These are phyloP conservation scores for Aristolochia californica DNA, from an alignment of 164 flowering plant genomes.

Conservation along the genomic window DNA sequence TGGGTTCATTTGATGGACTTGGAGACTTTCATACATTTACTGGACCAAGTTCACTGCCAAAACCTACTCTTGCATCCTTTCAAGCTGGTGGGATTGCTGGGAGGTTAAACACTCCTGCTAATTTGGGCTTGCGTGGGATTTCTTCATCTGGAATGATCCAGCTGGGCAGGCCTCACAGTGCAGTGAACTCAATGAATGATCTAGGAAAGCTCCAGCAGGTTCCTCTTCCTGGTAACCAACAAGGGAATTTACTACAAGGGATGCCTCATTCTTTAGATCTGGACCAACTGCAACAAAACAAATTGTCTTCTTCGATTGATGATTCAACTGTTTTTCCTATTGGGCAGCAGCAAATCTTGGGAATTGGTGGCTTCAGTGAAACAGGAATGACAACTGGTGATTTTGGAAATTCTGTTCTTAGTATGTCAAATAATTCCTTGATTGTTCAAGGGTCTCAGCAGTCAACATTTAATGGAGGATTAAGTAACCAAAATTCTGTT, in stretches of 20 bases:
- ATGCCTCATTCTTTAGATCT: constrained; percentile 44
- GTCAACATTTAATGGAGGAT: constrained; percentile 14
- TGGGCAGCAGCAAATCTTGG: constrained; percentile 8
- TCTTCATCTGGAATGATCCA: constrained; percentile 40
- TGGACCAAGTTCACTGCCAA: constrained; percentile 47
- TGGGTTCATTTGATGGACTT: constrained; percentile 45
- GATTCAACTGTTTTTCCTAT: constrained; percentile 20
- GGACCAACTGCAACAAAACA: constrained; percentile 35
- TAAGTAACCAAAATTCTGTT: constrained; percentile 26
- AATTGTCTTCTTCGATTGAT: constrained; percentile 17
- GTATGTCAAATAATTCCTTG: constrained; percentile 24
- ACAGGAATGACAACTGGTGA: constrained; percentile 16
- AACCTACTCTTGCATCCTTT: constrained; percentile 26
- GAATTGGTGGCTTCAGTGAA: constrained; percentile 21
- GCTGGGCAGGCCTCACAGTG: constrained; percentile 29
- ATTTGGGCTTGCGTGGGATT: constrained; percentile 37
- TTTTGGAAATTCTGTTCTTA: constrained; percentile 24
- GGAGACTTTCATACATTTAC: constrained; percentile 42
- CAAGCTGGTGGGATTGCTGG: constrained; percentile 44
- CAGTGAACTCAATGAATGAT: constrained; percentile 25
- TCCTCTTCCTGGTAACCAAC: constrained; percentile 32
- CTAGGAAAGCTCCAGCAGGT: constrained; percentile 25
- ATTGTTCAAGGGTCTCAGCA: constrained; percentile 30
- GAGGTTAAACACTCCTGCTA: constrained; percentile 45
- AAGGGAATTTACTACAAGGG: constrained; percentile 41